Evolutionary conservation across 306 rosid genomes (phyloP), one percentile per base, ranked within the genome.

Genomic region (Purshia tridentata): DNA sequence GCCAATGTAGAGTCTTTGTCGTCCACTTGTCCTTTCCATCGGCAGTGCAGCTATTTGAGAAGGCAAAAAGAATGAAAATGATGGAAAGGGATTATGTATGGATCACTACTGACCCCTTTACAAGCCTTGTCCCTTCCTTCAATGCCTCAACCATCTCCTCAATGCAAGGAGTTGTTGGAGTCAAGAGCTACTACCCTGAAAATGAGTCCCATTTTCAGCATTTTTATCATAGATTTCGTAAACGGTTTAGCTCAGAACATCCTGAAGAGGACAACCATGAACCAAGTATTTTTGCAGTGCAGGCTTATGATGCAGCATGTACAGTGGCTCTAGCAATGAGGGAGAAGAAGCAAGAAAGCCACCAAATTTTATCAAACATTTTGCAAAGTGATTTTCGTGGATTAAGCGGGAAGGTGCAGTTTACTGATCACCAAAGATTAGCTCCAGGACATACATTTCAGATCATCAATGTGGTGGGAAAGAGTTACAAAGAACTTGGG

Each of bases 61-160:
- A 18, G 29, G 86, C 87, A 35, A 73, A 59, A 11, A 52, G 69
- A 53, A 57, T 78, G 86, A 67, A 78, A 4, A 83, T 83, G 87
- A 70, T 81, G 75, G 82, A 76, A 64, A 78, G 63, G 60, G 86
- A 48, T 48, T 84, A 67, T 74, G 89, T 85, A n/a, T 87, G 87
- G 89, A 81, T 85, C 72, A 74, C 83, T 3, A 78, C 87, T 14
- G 81, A 83, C 23, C 59, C 84, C 55, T 41, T 81, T 67, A 76
- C 92, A 20, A 76, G 75, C 70, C 83, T 81, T 76, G 76, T 77
- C 23, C 78, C 76, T 82, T 83, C 84, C 65, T 70, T 85, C 73
- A 76, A 83, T 78, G 60, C 80, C 42, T 78, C 89, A 8, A 67
- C 69, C 35, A 20, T 76, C 60, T 78, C 81, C 64, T 64, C 75